These are phyloP conservation scores for Jatropha multifida DNA, from an alignment of 441 rosid species.

Conservation along the genomic window DNA sequence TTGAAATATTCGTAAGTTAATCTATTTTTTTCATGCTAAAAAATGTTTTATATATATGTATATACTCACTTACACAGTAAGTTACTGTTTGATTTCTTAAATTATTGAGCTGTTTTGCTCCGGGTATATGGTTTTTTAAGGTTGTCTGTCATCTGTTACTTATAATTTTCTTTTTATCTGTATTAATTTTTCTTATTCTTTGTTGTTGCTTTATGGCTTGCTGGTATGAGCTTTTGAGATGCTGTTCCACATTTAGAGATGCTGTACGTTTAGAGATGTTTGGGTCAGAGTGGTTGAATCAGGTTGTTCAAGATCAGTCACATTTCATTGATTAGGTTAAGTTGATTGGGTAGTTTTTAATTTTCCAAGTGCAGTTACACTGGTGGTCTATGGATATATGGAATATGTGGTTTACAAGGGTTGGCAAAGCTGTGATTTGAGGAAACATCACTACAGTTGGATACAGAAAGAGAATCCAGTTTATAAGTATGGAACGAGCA, in stretches of 20 bases:
- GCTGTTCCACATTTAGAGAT: slow-evolving; percentile 41
- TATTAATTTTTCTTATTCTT: slow-evolving; percentile 23
- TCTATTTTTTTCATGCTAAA: background rate
- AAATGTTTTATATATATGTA: too few relatives aligned
- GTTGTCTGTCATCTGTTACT: background rate
- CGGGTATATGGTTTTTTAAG: slow-evolving; percentile 10
- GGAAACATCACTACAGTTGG: slow-evolving; percentile 22
- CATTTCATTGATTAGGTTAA: slow-evolving; percentile 33
- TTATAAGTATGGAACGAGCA: slow-evolving; percentile 12
- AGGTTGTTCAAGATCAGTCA: slow-evolving; percentile 47
- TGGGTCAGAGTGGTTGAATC: slow-evolving; percentile 49
- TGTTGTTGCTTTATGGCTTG: slow-evolving; percentile 27
- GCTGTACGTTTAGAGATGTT: slow-evolving; percentile 41
- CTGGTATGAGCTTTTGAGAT: slow-evolving; percentile 48
- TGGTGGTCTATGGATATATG: slow-evolving; percentile 27
- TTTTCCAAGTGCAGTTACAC: slow-evolving; percentile 18
- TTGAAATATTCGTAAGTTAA: background rate
- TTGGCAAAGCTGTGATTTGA: slow-evolving; percentile 24
- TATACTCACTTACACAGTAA: too few relatives aligned
- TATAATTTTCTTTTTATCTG: slow-evolving; percentile 17
- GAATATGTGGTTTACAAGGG: slow-evolving; percentile 28
- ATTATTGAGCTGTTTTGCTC: too few relatives aligned
- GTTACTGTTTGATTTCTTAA: background rate
- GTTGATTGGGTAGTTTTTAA: slow-evolving; percentile 25
- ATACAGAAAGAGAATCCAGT: slow-evolving; percentile 1